Evolutionary conservation across 2,329 filamentous ascomycete genomes (phyloP).

Genomic region (Dactylonectria macrodidyma): DNA sequence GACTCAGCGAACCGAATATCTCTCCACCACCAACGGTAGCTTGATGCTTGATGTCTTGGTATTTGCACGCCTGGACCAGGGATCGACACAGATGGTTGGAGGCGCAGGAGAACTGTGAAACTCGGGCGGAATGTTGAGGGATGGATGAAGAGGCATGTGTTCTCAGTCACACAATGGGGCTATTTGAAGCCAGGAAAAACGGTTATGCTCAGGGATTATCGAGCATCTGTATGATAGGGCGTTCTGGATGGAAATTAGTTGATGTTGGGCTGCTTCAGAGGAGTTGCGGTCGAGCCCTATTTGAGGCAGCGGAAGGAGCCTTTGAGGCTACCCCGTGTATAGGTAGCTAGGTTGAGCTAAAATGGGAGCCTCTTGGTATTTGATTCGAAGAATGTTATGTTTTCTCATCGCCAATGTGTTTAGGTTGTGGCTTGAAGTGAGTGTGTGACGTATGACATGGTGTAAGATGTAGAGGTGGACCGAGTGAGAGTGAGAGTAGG

Average conservation of each 20-base stretch:
- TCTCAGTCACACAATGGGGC: background rate
- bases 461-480: too few relatives aligned
- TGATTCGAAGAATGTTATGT: background rate
- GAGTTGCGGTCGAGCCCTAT: background rate
- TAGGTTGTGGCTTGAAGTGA: background rate
- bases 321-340: slow-evolving; percentile 2
- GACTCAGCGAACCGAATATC: slow-evolving; percentile 16
- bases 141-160: background rate
- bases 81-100: background rate
- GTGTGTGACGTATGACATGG: background rate
- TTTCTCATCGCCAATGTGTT: background rate
- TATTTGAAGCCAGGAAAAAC: background rate
- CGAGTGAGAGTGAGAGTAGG: too few relatives aligned
- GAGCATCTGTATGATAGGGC: slow-evolving; percentile 25
- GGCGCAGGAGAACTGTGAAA: background rate
- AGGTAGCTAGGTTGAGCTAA: slow-evolving; percentile 23
- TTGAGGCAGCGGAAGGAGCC: background rate
- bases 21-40: background rate
- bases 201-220: background rate
- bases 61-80: background rate
- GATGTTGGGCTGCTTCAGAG: background rate
- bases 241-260: slow-evolving; percentile 10
- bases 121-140: background rate
- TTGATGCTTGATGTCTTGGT: background rate
- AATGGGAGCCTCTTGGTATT: slow-evolving; percentile 9